Conservation (phyloP, 2,329 filamentous ascomycete genomes). For the Mycosphaerella sp. region DNA sequence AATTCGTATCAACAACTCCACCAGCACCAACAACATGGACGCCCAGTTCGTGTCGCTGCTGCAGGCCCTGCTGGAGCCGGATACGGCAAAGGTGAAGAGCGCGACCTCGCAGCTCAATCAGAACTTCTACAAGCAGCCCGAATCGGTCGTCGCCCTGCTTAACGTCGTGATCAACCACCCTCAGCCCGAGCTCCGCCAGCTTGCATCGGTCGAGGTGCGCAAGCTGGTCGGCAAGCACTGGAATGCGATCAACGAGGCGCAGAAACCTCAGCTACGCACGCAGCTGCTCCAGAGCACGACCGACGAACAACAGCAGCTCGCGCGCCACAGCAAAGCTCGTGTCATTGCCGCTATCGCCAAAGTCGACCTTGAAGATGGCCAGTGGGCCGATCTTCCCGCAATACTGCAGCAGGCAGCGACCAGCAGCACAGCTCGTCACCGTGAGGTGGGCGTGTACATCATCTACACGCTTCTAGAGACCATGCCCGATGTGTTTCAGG, state of each 20-base stretch:
- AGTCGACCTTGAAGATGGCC: slow-evolving; percentile 77
- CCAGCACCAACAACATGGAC: slow-evolving; percentile 53
- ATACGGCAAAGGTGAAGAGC: slow-evolving; percentile 70
- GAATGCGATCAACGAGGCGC: slow-evolving; percentile 62
- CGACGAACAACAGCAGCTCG: slow-evolving; percentile 67
- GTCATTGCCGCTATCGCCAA: slow-evolving; percentile 82
- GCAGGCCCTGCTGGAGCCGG: slow-evolving; percentile 79
- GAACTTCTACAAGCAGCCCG: slow-evolving; percentile 81
- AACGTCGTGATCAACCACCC: slow-evolving; percentile 80
- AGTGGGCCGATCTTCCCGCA: slow-evolving; percentile 76
- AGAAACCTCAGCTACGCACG: slow-evolving; percentile 75
- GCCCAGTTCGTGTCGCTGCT: slow-evolving; percentile 80
- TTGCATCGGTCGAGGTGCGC: slow-evolving; percentile 83
- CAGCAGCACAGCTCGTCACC: slow-evolving; percentile 67
- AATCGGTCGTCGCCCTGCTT: slow-evolving; percentile 77
- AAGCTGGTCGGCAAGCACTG: slow-evolving; percentile 83
- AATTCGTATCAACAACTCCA: not conserved
- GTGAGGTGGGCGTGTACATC: slow-evolving; percentile 88
- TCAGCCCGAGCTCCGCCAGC: slow-evolving; percentile 67
- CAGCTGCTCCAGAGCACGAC: slow-evolving; percentile 79
- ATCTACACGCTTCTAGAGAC: slow-evolving; percentile 87
- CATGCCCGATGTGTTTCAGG: slow-evolving; percentile 75
- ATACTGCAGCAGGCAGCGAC: slow-evolving; percentile 73
- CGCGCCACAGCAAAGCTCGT: slow-evolving; percentile 80
- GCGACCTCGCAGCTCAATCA: slow-evolving; percentile 87